These are phyloP conservation scores for Psidium friedrichsthalianum DNA, from an alignment of 345 rosid species.

Conservation along the genomic window DNA sequence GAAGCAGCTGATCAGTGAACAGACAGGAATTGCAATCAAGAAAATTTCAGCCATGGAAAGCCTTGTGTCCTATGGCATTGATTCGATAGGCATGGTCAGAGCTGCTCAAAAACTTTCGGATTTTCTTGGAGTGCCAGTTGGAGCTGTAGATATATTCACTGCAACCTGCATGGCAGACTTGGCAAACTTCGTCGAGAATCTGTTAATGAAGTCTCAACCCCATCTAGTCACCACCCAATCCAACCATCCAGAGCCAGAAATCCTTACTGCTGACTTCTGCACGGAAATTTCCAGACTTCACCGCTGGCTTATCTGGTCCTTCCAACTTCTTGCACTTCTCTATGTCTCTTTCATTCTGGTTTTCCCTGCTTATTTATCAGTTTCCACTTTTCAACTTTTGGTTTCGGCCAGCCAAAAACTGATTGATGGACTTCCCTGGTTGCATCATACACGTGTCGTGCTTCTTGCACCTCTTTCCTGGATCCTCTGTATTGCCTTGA, in stretches of 20 bases:
- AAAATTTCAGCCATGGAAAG: constrained; percentile 35
- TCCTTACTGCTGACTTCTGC: constrained; percentile 12
- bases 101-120: constrained; percentile 67
- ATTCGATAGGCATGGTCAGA: constrained; percentile 60
- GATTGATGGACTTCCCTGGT: constrained; percentile 9
- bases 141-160: constrained; percentile 64
- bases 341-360: constrained; percentile 27
- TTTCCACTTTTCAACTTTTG: constrained; percentile 27
- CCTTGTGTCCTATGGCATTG: constrained; percentile 54
- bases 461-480: constrained; percentile 52
- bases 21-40: constrained; percentile 27
- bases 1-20: constrained; percentile 34
- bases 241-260: constrained; percentile 13
- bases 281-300: constrained; percentile 26
- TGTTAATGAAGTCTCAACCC: constrained; percentile 35
- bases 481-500: constrained; percentile 40
- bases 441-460: constrained; percentile 13
- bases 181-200: constrained; percentile 50
- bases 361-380: constrained; percentile 42
- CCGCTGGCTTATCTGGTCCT: constrained; percentile 21
- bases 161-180: constrained; percentile 53
- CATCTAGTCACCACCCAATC: constrained; percentile 14
- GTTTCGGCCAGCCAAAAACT: constrained; percentile 8
- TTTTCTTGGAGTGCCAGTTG: constrained; percentile 50
- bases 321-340: constrained; percentile 39